Base-by-base conservation (phyloP, 139 green algal genomes). In the Edaphochlamys debaryana region DNA sequence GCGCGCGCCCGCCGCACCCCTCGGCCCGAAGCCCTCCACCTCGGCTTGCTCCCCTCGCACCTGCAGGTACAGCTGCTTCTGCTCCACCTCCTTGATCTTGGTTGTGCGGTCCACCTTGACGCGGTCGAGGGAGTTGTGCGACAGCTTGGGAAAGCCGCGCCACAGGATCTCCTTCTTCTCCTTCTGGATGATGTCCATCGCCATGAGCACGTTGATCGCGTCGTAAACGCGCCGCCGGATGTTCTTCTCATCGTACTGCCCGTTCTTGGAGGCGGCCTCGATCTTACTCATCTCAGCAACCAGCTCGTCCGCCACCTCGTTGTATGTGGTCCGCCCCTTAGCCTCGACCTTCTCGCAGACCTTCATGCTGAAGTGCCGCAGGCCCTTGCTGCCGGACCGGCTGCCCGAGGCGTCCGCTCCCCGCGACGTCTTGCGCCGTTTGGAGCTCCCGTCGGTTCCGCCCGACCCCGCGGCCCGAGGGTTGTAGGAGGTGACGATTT, bases 131-230 rank as follows among this genome's bases (percentile, higher is more conserved):
- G 76, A 56, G 69, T 69, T 79, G 81, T 75, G 50, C 25, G 58
- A 67, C 36, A 73, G 66, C n/a, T n/a, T 64, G 25, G 85, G 88
- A 58, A 92, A 86, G 48, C 88, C 88, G 45, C 79, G 85, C 88
- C 88, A 92, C 20, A 84, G 84, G 82, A 92, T 92, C 58, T 85
- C 82, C 89, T 99, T 99, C 86, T 97, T 97, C 71, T 96, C 93
- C 87, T 98, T 99, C 67, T 82, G 71, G 52, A 99, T 98, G 68
- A 98, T 95, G 84, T 96, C 93, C 76, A 98, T 94, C 9, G 96
- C 96, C 90, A 98, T 96, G 23, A 99, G 92, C 80, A 99, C 97
- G 86, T 99, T 99, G 48, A 99, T 94, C 0, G 97, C 97, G 79
- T 99, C 97, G 79, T 99, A 99, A 76, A 99, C 97, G 0, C 97